Percentiles rank a stretch among this genome's conserved stretches.
phyloP scores from a whole-genome alignment of 352 stramenopile species.

The Phytophthora podocarpi region DNA sequence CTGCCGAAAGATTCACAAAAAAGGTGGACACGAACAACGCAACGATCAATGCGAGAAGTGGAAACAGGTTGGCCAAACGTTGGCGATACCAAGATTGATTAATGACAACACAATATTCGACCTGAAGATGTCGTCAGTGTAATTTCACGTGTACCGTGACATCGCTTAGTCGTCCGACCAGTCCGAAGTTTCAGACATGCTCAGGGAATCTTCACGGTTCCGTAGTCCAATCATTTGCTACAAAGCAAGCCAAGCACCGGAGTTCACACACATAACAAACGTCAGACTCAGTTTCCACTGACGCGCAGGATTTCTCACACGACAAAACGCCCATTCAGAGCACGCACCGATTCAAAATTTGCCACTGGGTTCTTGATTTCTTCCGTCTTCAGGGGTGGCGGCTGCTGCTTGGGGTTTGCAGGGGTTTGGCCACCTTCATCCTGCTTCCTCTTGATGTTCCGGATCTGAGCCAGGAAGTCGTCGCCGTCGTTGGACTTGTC shows the following conservation, averaged over 20 bases:
- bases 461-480: constrained; percentile 81
- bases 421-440: constrained; percentile 45
- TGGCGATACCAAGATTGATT: constrained; percentile 46
- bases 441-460: constrained; percentile 86
- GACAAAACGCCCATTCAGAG: background rate
- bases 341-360: constrained; percentile 64
- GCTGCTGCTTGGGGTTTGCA: constrained; percentile 24
- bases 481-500: constrained; percentile 81
- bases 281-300: constrained; percentile 6
- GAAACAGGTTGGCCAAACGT: constrained; percentile 34
- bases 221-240: constrained; percentile 87
- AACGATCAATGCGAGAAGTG: constrained; percentile 28
- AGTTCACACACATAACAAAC: background rate
- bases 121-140: constrained; percentile 19
- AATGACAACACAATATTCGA: constrained; percentile 15
- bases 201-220: constrained; percentile 76
- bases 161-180: constrained; percentile 85
- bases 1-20: constrained; percentile 4
- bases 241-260: constrained; percentile 13
- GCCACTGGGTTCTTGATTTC: constrained; percentile 62
- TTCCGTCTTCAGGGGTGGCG: constrained; percentile 48
- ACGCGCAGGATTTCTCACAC: background rate
- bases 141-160: constrained; percentile 6
- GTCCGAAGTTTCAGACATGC: constrained; percentile 85
- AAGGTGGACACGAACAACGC: constrained; percentile 13